Base-by-base conservation (phyloP, 345 rosid genomes). In the Populus nigra region DNA sequence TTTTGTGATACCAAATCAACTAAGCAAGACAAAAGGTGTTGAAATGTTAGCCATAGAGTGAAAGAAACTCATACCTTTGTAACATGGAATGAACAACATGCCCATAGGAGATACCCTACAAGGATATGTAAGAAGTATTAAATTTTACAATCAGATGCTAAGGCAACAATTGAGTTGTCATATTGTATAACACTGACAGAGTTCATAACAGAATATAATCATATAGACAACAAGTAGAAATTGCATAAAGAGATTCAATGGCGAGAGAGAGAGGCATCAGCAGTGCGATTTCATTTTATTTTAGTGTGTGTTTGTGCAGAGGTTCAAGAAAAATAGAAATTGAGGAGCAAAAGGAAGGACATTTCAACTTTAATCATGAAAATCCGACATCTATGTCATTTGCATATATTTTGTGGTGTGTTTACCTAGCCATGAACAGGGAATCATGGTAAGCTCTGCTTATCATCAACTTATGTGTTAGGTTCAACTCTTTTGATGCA, bases 371-470 rank as follows among this genome's bases (percentile, higher is more conserved):
- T 6, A 39, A 18, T 25, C 36, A 0, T 17, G 23, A 62, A 59
- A 45, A 39, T 39, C 18, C 80, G 31, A 53, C 57, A 8, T 68
- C 18, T 36, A 23, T 16, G 38, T 65, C 65, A 66, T 53, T 74
- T 29, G 20, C 15, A 69, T 45, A 69, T 9, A 9, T 41, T 20
- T 69, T 36, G 3, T 36, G 45, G 49, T 39, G 27, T 18, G 76
- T 65, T 55, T 81, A 95, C 99, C 99, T 95, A 71, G 98, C 97
- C 99, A 95, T 90, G 82, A 95, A 95, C 76, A 93, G 85, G 23
- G 99, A 91, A 88, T 95, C 98, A 69, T 95, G 99, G 82, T 95
- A 95, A 82, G 97, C 99, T 87, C 98, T 87, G 89, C 99, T 95
- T 55, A 93, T 90, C 99, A 95, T 93, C 79, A 79, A 81, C 86